Conservation (phyloP, 495 filamentous ascomycete genomes). For the Xylaria acuta region DNA sequence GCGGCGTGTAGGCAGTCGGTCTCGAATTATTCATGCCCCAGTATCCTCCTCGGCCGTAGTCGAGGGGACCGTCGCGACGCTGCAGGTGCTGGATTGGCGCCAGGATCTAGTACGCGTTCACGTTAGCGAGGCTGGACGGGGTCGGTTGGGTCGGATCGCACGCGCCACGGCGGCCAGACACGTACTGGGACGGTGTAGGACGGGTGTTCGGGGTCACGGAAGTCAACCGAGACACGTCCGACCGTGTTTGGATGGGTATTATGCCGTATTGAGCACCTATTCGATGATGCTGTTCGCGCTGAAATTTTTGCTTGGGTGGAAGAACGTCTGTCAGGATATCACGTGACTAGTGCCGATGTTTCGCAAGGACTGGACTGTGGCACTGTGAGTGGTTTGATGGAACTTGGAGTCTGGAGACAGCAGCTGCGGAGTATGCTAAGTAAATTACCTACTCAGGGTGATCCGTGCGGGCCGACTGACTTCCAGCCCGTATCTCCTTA, state of each 20-base stretch:
- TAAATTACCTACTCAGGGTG: conserved; percentile 6
- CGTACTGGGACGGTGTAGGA: conserved; percentile 26
- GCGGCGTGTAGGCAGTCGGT: conserved; percentile 74
- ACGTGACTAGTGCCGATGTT: conserved; percentile 42
- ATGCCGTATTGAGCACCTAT: conserved; percentile 31
- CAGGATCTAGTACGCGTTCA: conserved; percentile 50
- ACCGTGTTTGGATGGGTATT: conserved; percentile 34
- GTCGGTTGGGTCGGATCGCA: conserved; percentile 2
- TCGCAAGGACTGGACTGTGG: conserved; percentile 33
- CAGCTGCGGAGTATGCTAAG: conserved; percentile 12
- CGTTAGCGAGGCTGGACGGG: conserved; percentile 30
- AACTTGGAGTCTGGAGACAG: conserved; percentile 22
- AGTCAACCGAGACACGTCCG: conserved; percentile 34
- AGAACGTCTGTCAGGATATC: conserved; percentile 42
- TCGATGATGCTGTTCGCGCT: conserved; percentile 40
- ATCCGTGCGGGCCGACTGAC: conserved; percentile 14
- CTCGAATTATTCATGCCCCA: conserved; percentile 60
- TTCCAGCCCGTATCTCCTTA: not conserved
- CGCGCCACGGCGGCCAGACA: conserved; percentile 2
- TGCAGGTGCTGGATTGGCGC: conserved; percentile 57
- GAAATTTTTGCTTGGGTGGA: conserved; percentile 38
- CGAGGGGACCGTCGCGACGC: conserved; percentile 60
- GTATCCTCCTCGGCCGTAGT: conserved; percentile 60
- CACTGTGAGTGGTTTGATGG: conserved; percentile 39
- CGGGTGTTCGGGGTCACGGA: conserved; percentile 26